These are phyloP conservation scores for Drechslerella stenobrocha DNA, from an alignment of 2,329 filamentous ascomycete species.

Conservation along the genomic window DNA sequence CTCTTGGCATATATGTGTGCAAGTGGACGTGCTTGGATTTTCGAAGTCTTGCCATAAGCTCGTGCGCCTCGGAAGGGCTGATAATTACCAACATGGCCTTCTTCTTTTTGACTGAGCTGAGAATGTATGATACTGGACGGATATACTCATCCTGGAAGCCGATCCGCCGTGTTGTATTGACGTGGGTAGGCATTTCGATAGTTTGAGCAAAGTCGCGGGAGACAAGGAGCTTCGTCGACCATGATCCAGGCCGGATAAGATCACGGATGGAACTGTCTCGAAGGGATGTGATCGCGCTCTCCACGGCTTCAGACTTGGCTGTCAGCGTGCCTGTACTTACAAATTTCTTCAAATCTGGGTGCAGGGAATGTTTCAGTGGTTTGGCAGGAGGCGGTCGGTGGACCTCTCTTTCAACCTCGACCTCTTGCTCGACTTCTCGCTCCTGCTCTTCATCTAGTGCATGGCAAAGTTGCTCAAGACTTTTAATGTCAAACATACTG, in stretches of 20 bases:
- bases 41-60: constrained; percentile 58
- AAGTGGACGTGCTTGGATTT: constrained; percentile 56
- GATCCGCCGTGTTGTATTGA: constrained; percentile 40
- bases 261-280: constrained; percentile 16
- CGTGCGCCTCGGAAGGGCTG: constrained; percentile 66
- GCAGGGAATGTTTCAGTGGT: constrained; percentile 56
- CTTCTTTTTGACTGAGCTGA: constrained; percentile 26
- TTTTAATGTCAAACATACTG: constrained; percentile 54
- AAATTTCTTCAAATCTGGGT: constrained; percentile 53
- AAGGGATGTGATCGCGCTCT: constrained; percentile 21
- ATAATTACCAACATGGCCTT: constrained; percentile 57
- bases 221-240: constrained; percentile 58
- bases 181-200: constrained; percentile 53
- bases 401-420: constrained; percentile 64
- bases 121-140: constrained; percentile 56
- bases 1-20: constrained; percentile 61
- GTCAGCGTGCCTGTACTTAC: constrained; percentile 46
- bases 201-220: constrained; percentile 62
- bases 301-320: constrained; percentile 46
- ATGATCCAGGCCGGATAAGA: constrained; percentile 53
- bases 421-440: constrained; percentile 67
- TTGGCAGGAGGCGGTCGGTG: constrained; percentile 58
- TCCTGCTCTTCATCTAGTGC: constrained; percentile 67
- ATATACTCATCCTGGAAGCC: constrained; percentile 58
- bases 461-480: constrained; percentile 4